Percentiles rank a stretch among this genome's conserved stretches.
phyloP scores from a whole-genome alignment of 23 red algal genomes.

The Pyropia yezoensis region DNA sequence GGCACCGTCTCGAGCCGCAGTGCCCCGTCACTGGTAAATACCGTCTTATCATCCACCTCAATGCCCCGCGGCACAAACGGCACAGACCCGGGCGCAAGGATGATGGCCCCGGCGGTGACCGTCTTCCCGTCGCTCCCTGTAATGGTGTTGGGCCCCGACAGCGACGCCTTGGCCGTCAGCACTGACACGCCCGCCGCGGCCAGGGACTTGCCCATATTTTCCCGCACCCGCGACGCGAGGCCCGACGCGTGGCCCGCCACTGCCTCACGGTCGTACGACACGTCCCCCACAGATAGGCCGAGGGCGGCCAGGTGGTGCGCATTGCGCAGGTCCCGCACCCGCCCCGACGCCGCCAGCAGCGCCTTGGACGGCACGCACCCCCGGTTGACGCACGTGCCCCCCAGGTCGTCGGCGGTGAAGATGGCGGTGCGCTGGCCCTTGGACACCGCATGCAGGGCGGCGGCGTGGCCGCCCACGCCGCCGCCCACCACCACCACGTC shows the following conservation, averaged over 20 bases:
- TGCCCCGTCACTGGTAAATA: slow-evolving; percentile 97
- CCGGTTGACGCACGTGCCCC: slow-evolving; percentile 97
- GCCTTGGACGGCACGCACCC: slow-evolving; percentile 99
- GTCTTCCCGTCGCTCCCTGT: slow-evolving; percentile 38
- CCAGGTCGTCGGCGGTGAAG: slow-evolving; percentile 75
- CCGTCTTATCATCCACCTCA: slow-evolving; percentile 78
- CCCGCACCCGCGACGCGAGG: slow-evolving; percentile 70
- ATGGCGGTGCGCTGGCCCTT: slow-evolving; percentile 80
- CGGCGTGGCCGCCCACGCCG: slow-evolving; percentile 96
- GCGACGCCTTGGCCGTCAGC: slow-evolving; percentile 45
- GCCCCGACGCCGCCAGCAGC: slow-evolving; percentile 85
- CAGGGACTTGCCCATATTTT: slow-evolving; percentile 86
- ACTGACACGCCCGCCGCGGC: slow-evolving; percentile 65
- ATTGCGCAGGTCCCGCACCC: slow-evolving; percentile 83
- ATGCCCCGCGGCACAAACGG: slow-evolving; percentile 91
- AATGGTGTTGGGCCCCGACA: slow-evolving; percentile 29
- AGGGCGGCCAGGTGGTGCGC: slow-evolving; percentile 57
- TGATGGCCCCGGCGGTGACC: slow-evolving; percentile 63
- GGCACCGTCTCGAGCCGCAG: slow-evolving; percentile 94
- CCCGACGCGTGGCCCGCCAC: slow-evolving; percentile 92
- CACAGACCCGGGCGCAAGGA: slow-evolving; percentile 87
- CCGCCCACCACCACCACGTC: slow-evolving; percentile 89
- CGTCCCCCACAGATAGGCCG: slow-evolving; percentile 69
- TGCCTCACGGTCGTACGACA: slow-evolving; percentile 75
- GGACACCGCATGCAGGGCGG: slow-evolving; percentile 79